Evolutionary conservation across 331 rosid genomes (phyloP), one percentile per base, ranked within the genome.

Genomic region (Arachis monticola): DNA sequence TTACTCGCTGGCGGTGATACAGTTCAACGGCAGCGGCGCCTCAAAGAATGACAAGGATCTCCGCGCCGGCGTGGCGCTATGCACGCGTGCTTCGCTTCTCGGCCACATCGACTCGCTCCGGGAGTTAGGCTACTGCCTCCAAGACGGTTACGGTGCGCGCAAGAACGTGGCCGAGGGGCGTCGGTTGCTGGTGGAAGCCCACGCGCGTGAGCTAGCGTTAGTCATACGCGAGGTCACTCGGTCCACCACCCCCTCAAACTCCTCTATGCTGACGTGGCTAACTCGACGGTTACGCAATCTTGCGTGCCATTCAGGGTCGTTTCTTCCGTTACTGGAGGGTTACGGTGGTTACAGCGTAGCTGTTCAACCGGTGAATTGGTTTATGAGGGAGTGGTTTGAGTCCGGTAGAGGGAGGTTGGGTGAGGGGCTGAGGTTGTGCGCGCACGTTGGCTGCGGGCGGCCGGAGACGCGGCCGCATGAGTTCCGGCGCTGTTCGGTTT

Each of bases 11-110:
- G 87, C 99, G 6, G 95, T 95, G 58, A 87, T 95, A 74, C 97
- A 92, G 82, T 92, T 95, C 72, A 95, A 95, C 87, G 97, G 97
- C 1, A 92, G 99, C 64, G 99, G 97, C 0, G 91, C 88, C 1
- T 70, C 88, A 0, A 92, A 87, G 61, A 72, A 67, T 1, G 88
- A 83, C 10, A 95, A 87, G 70, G 92, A 95, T 67, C 88, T 90
- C 7, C 79, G 85, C 40, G 96, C 96, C 3, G 97, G 97, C 30
- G 96, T 90, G 9, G 91, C 97, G 1, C 66, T 95, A 1, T 92
- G 97, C 47, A 84, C 88, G 8, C 87, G 99, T 58, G 99, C 99
- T 7, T 90, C 96, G 3, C 71, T 52, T 2, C 86, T 92, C 3
- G 97, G 97, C 17, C 95, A 92, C 75, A 78, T 92, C 27, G 96